Base-by-base conservation (phyloP, 2,329 filamentous ascomycete species). In the Parafenestella ontariensis region DNA sequence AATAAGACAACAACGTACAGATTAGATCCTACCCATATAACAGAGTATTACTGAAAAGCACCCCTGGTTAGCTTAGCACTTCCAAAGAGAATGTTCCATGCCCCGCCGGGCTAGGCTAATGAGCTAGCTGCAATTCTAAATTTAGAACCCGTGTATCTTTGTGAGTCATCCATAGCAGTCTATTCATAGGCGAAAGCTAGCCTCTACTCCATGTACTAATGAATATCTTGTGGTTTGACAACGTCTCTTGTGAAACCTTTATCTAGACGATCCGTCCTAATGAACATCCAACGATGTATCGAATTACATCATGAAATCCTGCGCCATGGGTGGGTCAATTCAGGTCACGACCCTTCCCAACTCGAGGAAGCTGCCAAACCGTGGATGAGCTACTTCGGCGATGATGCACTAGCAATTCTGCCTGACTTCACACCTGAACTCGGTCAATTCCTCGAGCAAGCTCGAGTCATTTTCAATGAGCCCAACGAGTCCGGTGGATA, bases 271-370 rank as follows among this genome's bases (percentile, higher is more conserved):
- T 24, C 20, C 20, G 23, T 18, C 37, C 41, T 15, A 28, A 52
- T 52, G 49, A 42, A 52, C 26, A 42, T 52, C 21, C 34, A 52
- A 23, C 28, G 41, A 23, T 52, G 49, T 17, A 33, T 52, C 24
- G 42, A 37, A 26, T 34, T 52, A 17, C 49, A 52, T 42, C 46
- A 52, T 34, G 34, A 52, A 28, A 52, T 52, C 20, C 49, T 52
- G 33, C 29, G 31, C 18, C 42, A 52, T 36, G 49, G 33, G n/a
- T 52, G 41, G 49, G 21, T 46, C 40, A 23, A 46, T 24, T 52
- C 49, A 40, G 49, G 49, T 28, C 42, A 46, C 18, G 28, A 34
- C 29, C 21, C 15, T 33, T 33, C 42, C 17, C 40, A 52, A 43
- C 20, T 52, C 28, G 49, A 46, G 41, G 34, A n/a, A 43, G 36